Base-by-base conservation (phyloP, 768 basidiomycete genomes). In the Boletus subcaerulescens region DNA sequence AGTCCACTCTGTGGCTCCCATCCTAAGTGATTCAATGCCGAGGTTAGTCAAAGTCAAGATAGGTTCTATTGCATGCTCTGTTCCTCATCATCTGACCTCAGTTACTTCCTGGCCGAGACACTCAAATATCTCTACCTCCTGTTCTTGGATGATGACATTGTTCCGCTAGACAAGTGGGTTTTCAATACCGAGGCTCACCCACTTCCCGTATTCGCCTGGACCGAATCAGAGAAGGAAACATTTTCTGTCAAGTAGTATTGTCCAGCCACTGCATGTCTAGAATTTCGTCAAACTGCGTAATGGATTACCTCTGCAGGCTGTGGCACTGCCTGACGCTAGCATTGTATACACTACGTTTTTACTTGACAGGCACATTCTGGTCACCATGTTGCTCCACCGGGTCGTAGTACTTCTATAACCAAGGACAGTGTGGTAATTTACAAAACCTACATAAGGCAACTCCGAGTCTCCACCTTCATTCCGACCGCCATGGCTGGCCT, bases 181-280 rank as follows among this genome's bases (percentile, higher is more conserved):
- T 83, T 84, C 56, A 86, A 84, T 58, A 86, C 84, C 0, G 84
- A 86, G 69, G 91, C 89, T 5, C 91, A 92, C 66, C 87, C 91
- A 12, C 74, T 91, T 17, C 88, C 87, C 10, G 76, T 89, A 32
- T 86, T 89, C 61, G 62, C 75, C 45, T 89, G 85, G 87, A 82
- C 77, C 3, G 65, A 69, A 40, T 73, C 73, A 60, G 83, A 88
- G 66, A 79, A 73, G 56, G 62, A 70, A 50, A 62, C 61, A 46
- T 80, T 78, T 33, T 40, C 8, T 29, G 29, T 29, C 33, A 14
- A 20, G 39, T 51, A 22, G 14, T 20, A 41, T 15, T 33, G 15
- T 17, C 18, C 45, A 20, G 45, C 17, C 22, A 24, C n/a, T n/a
- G n/a, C 17, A 45, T 41, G 15, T 22, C 42, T 53, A 50, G 32